Evolutionary conservation across 1,139 yeast species (phyloP), one percentile per base, ranked within the genome.

Genomic region (Kluyveromyces sp.): DNA sequence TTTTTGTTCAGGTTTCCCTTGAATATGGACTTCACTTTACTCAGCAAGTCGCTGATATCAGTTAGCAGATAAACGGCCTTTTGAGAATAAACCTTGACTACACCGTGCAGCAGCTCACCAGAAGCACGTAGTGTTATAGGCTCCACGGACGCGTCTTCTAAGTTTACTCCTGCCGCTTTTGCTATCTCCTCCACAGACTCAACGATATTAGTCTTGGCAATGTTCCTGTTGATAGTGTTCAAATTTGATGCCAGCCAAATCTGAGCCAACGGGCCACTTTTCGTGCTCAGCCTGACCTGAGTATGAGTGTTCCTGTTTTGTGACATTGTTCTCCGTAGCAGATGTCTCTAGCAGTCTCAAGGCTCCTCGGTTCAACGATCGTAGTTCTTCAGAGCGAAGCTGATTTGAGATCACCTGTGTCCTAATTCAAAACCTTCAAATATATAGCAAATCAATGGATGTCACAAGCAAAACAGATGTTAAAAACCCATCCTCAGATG

Each of bases 161-260:
- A 36, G 3, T 50, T 43, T 22, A 41, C 47, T 17, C 59, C 57
- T 1, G 70, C 63, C 17, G 64, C 68, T 42, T 60, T 60, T 11
- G 70, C 70, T 50, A 75, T 73, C 37, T 69, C 83, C 44, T 72
- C 69, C 3, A 88, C 80, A 1, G 95, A 82, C 49, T 80, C 74
- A 15, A 75, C 64, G 49, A 89, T 81, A 57, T 83, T 77, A 18
- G 96, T 80, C 55, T 76, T 80, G 42, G 87, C 67, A 41, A 84
- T 73, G 58, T 88, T 78, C 59, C 85, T 84, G 38, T 94, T 75
- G 39, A 89, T 73, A 55, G 83, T 84, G 57, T 81, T 78, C 64
- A 86, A 74, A 60, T 86, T 88, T 29, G 96, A 92, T 2, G 96
- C 96, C 44, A 89, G 73, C 96, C 96, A 89, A 13, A 87, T 92